Conservation (phyloP, 176 grass and related monocot genomes). For the Paspalum notatum region DNA sequence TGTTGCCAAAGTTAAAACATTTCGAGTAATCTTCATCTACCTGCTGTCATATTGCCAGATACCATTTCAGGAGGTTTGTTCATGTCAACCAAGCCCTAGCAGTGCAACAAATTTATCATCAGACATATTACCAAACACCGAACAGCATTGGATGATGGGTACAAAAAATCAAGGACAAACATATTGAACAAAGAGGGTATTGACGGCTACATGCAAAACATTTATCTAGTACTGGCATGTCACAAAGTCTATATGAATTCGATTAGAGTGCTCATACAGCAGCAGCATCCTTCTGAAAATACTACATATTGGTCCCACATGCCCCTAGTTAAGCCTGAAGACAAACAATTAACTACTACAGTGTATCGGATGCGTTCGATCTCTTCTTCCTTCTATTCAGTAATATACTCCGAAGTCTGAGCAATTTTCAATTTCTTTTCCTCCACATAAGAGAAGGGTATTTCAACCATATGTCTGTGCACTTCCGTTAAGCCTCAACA, state of each 20-base stretch:
- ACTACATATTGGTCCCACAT: neutral
- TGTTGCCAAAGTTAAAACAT: neutral
- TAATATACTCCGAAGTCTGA: neutral
- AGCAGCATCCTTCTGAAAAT: neutral
- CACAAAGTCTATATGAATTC: neutral
- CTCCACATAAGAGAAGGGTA: neutral
- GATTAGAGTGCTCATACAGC: neutral
- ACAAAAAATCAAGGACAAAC: neutral
- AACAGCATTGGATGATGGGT: neutral
- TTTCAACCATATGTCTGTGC: neutral
- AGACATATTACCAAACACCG: neutral
- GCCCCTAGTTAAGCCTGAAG: conserved; percentile 5
- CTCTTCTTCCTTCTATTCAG: neutral
- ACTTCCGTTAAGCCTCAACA: neutral
- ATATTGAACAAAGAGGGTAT: neutral
- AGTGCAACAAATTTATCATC: conserved; percentile 31
- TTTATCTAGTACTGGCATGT: neutral
- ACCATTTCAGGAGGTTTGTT: conserved; percentile 86
- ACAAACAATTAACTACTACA: neutral
- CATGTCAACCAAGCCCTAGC: conserved; percentile 73
- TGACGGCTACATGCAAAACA: conserved; percentile 10
- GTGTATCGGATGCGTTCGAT: neutral
- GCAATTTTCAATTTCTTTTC: neutral
- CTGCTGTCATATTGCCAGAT: conserved; percentile 87
- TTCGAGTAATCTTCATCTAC: conserved; percentile 31